Conservation (phyloP, 179 eudicot species). For the Sideroxylon spinosum region DNA sequence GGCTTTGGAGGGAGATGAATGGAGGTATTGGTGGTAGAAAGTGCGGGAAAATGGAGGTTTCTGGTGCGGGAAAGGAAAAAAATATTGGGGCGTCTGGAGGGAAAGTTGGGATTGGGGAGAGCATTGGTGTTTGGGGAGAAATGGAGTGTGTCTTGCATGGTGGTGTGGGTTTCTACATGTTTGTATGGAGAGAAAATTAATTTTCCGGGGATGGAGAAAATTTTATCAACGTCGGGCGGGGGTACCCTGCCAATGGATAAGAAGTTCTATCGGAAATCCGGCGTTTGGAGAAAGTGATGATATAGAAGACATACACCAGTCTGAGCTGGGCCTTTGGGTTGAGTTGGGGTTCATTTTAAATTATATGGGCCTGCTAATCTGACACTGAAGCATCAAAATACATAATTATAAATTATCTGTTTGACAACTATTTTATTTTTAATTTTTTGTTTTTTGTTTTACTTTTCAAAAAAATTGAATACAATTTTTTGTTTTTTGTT, state of each 20-base stretch:
- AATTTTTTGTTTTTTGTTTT: too few species aligned
- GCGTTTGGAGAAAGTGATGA: background rate
- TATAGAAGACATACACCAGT: too few species aligned
- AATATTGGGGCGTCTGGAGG: conserved; percentile 19
- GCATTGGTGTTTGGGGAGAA: conserved; percentile 25
- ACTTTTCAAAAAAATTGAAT: too few species aligned
- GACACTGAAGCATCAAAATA: too few species aligned
- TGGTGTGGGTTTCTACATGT: conserved; percentile 26
- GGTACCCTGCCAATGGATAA: background rate
- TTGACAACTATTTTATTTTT: too few species aligned
- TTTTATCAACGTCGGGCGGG: background rate
- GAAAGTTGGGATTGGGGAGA: conserved; percentile 23
- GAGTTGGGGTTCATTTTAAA: too few species aligned
- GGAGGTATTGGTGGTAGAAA: conserved; percentile 17
- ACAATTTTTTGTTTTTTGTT: too few species aligned
- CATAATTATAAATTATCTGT: too few species aligned
- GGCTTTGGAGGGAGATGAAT: conserved; percentile 29
- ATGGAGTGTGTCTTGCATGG: conserved; percentile 50
- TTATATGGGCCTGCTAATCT: too few species aligned
- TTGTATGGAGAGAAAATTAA: conserved; percentile 8
- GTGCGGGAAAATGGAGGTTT: conserved; percentile 31
- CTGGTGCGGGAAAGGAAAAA: conserved; percentile 35
- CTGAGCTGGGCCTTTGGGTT: too few species aligned
- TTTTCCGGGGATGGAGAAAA: background rate
- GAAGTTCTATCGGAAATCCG: background rate